A percentile compares a stretch with the other conserved stretches of the same genome.
Evolutionary conservation across 2,329 filamentous ascomycete genomes (phyloP).

Genomic region (Claviceps sorghi): DNA sequence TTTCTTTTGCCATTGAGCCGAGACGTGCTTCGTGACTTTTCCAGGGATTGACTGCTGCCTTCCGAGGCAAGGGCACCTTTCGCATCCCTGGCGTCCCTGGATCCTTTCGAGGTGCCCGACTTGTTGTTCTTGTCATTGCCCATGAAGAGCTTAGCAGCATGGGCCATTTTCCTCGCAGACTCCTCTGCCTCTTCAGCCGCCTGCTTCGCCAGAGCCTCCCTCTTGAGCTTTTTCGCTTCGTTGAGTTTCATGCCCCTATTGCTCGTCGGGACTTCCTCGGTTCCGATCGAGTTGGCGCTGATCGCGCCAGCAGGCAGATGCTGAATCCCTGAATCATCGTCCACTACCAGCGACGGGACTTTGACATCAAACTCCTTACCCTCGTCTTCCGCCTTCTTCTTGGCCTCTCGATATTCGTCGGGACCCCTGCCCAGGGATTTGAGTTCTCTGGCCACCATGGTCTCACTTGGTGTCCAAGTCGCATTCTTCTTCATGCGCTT

Average conservation of each 20-base stretch:
- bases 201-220: constrained; percentile 46
- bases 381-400: constrained; percentile 49
- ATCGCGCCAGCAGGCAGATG: constrained; percentile 46
- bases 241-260: constrained; percentile 68
- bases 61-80: not conserved
- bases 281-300: constrained; percentile 38
- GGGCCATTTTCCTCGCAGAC: constrained; percentile 37
- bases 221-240: constrained; percentile 61
- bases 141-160: constrained; percentile 31
- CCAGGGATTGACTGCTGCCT: constrained; percentile 8
- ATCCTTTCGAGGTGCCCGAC: constrained; percentile 10
- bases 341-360: constrained; percentile 24
- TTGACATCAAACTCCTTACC: constrained; percentile 43
- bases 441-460: constrained; percentile 71
- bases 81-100: constrained; percentile 11
- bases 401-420: constrained; percentile 46
- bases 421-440: constrained; percentile 54
- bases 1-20: constrained; percentile 29
- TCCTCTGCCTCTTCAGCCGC: constrained; percentile 49
- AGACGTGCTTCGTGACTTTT: constrained; percentile 17
- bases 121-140: constrained; percentile 7
- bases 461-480: constrained; percentile 70
- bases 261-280: constrained; percentile 48
- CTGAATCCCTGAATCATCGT: constrained; percentile 34
- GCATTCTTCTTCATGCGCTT: constrained; percentile 90